These are phyloP conservation scores for Cladobotryum protrusum DNA, from an alignment of 2,329 filamentous ascomycete genomes.

Conservation along the genomic window DNA sequence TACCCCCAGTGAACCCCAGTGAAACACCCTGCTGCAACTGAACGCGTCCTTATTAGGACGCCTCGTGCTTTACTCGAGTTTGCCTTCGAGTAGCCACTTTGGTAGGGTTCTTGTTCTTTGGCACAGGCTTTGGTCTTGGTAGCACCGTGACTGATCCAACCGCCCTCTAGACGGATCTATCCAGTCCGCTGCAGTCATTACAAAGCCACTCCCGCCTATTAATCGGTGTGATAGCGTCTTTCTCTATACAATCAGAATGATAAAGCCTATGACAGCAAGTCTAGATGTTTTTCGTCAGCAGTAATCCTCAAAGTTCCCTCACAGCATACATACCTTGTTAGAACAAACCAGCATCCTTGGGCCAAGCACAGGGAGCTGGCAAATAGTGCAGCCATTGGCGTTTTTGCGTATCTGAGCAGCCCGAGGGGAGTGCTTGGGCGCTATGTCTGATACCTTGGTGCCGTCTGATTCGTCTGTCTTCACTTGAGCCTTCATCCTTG, in stretches of 20 bases:
- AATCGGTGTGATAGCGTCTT: constrained; percentile 30
- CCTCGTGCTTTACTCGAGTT: not conserved
- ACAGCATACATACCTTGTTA: constrained; percentile 37
- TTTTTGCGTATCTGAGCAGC: constrained; percentile 35
- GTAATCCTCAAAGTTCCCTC: not conserved
- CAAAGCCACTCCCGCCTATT: constrained; percentile 36
- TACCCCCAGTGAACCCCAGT: no score
- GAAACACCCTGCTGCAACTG: no score
- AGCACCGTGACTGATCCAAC: not conserved
- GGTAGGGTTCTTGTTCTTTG: not conserved
- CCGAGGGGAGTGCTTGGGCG: constrained; percentile 24
- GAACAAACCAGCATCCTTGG: constrained; percentile 43
- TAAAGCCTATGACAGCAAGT: constrained; percentile 39
- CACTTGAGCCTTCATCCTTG: constrained; percentile 25
- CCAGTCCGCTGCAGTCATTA: constrained; percentile 31
- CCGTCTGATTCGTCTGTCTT: constrained; percentile 11
- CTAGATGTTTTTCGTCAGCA: constrained; percentile 23
- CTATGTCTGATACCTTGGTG: constrained; percentile 11
- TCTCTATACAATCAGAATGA: constrained; percentile 41
- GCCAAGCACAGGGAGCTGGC: constrained; percentile 42
- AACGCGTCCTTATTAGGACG: not conserved
- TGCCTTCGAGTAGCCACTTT: not conserved
- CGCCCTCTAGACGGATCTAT: constrained; percentile 20
- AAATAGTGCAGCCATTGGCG: constrained; percentile 41
- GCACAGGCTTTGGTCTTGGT: not conserved